Conservation (phyloP, 2,329 filamentous ascomycete species). For the Cladosporium sp. region DNA sequence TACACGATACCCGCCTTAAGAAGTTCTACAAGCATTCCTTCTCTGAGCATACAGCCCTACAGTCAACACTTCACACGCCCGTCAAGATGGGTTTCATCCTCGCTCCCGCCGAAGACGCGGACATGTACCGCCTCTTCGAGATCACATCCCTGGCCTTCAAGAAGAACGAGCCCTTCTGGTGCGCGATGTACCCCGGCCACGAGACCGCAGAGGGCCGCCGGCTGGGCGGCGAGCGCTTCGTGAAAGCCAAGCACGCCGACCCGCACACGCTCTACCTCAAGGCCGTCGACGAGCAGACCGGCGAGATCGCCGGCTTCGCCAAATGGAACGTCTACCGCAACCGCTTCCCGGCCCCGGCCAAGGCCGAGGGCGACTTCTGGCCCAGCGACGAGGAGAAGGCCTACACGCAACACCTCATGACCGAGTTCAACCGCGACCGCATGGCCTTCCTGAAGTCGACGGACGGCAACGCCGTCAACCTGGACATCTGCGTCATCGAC, state of each 20-base stretch:
- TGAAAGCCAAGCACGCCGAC: conserved; percentile 17
- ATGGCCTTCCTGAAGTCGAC: conserved; percentile 19
- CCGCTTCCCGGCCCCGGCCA: conserved; percentile 12
- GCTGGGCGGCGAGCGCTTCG: conserved; percentile 21
- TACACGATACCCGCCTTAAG: background rate
- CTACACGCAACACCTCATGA: conserved; percentile 18
- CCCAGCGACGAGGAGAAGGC: conserved; percentile 17
- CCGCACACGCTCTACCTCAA: conserved; percentile 24
- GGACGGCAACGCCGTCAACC: conserved; percentile 23
- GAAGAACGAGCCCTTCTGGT: conserved; percentile 24
- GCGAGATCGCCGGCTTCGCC: conserved; percentile 27
- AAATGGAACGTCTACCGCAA: conserved; percentile 27
- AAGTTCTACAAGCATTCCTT: too few relatives aligned
- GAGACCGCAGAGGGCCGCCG: conserved; percentile 21
- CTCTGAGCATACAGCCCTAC: background rate
- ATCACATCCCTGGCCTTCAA: conserved; percentile 24
- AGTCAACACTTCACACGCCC: background rate
- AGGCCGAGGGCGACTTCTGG: conserved; percentile 17
- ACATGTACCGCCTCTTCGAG: conserved; percentile 27
- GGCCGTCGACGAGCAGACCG: conserved; percentile 22
- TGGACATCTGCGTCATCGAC: conserved; percentile 27
- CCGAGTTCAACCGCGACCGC: conserved; percentile 18
- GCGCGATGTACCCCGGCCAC: conserved; percentile 23
- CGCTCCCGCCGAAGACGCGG: conserved; percentile 23
- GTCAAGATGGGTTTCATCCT: conserved; percentile 18